Evolutionary conservation across 371 early-diverging fungal species (phyloP), one percentile per base, ranked within the genome.

Genomic region (Sporodiniella umbellata): DNA sequence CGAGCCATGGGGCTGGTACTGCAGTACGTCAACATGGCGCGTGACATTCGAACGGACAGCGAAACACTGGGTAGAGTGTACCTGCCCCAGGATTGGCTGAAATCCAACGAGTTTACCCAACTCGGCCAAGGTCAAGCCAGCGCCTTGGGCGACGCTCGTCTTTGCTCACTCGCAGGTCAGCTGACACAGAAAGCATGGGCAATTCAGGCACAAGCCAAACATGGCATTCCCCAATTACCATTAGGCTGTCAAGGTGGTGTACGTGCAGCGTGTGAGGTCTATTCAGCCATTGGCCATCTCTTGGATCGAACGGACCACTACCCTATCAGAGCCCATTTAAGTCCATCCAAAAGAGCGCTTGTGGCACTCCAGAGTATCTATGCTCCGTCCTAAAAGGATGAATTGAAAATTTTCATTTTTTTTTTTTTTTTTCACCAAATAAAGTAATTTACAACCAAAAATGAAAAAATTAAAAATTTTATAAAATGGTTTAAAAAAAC

Each of bases 41-140:
- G 86, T 19, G 86, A 85, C 62, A 68, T 85, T 17, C 71, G 74
- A 5, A 73, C 79, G 0, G 86, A 85, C 50, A 78, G 78, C n/a
- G 48, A 69, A 28, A 45, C 60, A 8, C 58, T 81, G 5, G 68
- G 73, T 7, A 60, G 86, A 6, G 64, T 67, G 38, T 85, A 85
- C 46, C 38, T 81, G 7, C 83, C 84, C 3, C 45, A 21, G 3
- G 51, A 47, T 1, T 72, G 71, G 68, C 40, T 79, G 30, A 10
- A 10, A 4, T 7, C 30, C 4, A 28, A 28, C 7, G 30, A 28
- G 10, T 10, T 28, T 10, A 10, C 4, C 30, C 10, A 28, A 7
- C 10, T 28, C 7, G 30, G 7, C 10, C 30, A 28, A 10, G 30
- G 30, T 7, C 4, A 28, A 10, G 30, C 30, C 4, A 28, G 30